Evolutionary conservation across 2,329 filamentous ascomycete species (phyloP).

Genomic region (Aschersonia sp.): DNA sequence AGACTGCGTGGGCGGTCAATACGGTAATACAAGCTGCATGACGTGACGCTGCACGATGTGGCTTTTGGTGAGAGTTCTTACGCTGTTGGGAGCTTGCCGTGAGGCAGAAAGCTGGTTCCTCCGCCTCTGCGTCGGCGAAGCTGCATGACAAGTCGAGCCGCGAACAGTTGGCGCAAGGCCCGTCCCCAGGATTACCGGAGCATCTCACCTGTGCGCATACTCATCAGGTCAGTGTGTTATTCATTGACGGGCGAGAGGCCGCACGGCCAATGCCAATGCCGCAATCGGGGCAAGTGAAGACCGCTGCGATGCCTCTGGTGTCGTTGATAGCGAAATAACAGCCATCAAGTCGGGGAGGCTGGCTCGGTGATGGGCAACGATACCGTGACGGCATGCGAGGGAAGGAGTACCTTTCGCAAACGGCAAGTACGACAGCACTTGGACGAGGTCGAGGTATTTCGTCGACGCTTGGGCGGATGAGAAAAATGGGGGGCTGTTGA

Average conservation of each 20-base stretch:
- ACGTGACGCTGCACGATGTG: background rate
- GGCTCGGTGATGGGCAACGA: background rate
- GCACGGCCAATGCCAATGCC: background rate
- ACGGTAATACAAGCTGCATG: background rate
- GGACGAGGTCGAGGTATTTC: slow-evolving; percentile 11
- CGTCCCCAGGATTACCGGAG: slow-evolving; percentile 19
- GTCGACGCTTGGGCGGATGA: slow-evolving; percentile 17
- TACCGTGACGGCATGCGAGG: background rate
- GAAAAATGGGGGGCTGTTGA: background rate
- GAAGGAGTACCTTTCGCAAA: slow-evolving; percentile 17
- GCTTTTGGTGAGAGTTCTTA: background rate
- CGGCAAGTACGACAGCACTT: slow-evolving; percentile 23
- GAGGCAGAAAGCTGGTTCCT: slow-evolving; percentile 9
- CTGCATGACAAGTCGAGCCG: slow-evolving; percentile 21
- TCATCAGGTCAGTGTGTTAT: background rate
- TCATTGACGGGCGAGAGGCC: background rate
- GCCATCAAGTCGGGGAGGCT: no score
- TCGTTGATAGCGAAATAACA: no score
- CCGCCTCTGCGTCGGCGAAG: slow-evolving; percentile 13
- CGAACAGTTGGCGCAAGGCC: slow-evolving; percentile 22
- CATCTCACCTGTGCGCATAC: slow-evolving; percentile 22
- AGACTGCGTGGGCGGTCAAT: slow-evolving; percentile 10
- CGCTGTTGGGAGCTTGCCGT: background rate
- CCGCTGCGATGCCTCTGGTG: no score
- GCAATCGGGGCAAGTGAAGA: background rate